Base-by-base conservation (phyloP, 2,329 filamentous ascomycete species). In the Neonectria sp. region DNA sequence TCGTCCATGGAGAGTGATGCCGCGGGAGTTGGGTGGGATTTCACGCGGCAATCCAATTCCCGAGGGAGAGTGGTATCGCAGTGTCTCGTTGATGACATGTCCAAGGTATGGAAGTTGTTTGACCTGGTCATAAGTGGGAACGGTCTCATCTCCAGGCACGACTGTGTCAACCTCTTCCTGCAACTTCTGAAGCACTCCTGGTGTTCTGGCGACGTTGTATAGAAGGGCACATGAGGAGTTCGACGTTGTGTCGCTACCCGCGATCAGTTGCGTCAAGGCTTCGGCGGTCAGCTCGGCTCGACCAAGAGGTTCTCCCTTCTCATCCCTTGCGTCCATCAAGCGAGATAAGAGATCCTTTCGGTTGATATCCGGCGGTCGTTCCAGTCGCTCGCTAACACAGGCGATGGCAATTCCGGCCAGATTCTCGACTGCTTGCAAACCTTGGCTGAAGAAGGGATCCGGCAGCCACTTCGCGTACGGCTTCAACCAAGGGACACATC, bases 381-480 rank as follows among this genome's bases (percentile, higher is more conserved):
- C 91, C 0, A 97, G 85, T 15, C 95, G 89, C 33, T 89, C 86
- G 69, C 91, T 91, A 37, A 97, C 95, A 17, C 93, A 88, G 1
- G 95, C 94, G 65, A 95, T 92, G 43, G 95, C 95, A 71, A 97
- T 97, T 55, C 95, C 95, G 1, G 94, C 93, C 5, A 98, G 88
- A 75, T 94, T 91, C 77, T 95, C 83, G 1, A 97, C 92, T 0
- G 93, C 93, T 48, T 88, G 82, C 25, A 95, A 81, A 21, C 94
- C 94, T 71, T 93, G 84, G 74, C 83, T 88, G 85, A 96, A 97
- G 85, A 97, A 97, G 1, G 91, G 88, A 74, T 97, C 94, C 0
- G 94, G 94, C 9, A 97, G 83, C 79, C 91, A 95, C 74, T 89
- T 90, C 31, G 94, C 95, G 72, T 90, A 97, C 0, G 94, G 93